These are phyloP conservation scores for Calonectria leucothoes DNA, from an alignment of 2,329 filamentous ascomycete genomes.

Conservation along the genomic window DNA sequence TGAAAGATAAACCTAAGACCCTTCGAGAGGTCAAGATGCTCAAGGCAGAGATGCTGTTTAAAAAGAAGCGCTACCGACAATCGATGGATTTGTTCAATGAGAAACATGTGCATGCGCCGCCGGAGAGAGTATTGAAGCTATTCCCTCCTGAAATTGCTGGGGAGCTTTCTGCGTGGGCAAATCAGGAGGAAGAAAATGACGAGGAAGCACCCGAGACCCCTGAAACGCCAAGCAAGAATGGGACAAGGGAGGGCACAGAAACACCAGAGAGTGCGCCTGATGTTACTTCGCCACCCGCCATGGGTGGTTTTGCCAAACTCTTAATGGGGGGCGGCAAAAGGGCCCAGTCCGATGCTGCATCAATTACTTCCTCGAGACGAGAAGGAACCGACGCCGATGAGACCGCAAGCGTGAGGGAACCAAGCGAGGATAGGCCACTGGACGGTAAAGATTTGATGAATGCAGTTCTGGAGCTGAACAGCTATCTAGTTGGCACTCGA, in stretches of 20 bases:
- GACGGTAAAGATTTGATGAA: constrained; percentile 86
- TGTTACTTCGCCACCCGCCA: constrained; percentile 51
- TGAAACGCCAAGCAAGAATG: constrained; percentile 43
- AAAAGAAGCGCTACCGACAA: constrained; percentile 83
- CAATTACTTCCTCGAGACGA: constrained; percentile 69
- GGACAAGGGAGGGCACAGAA: constrained; percentile 43
- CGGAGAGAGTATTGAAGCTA: constrained; percentile 85
- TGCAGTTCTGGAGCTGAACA: constrained; percentile 85
- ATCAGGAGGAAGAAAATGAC: constrained; percentile 50
- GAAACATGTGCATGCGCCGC: constrained; percentile 88
- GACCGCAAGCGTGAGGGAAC: constrained; percentile 61
- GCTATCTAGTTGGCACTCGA: constrained; percentile 89
- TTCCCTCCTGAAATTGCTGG: constrained; percentile 90
- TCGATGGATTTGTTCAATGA: constrained; percentile 89
- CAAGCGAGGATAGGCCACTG: constrained; percentile 62
- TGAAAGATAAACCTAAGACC: constrained; percentile 83
- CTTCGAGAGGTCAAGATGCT: constrained; percentile 89
- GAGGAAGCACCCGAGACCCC: constrained; percentile 49
- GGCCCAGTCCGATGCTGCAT: constrained; percentile 64
- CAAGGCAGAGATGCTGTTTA: constrained; percentile 89
- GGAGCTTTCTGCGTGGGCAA: constrained; percentile 72
- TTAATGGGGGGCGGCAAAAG: constrained; percentile 61
- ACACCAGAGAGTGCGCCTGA: constrained; percentile 41
- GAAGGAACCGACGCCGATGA: constrained; percentile 66
- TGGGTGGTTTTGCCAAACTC: constrained; percentile 65